A percentile compares a stretch with the other conserved stretches of the same genome.
Evolutionary conservation across 2,329 filamentous ascomycete genomes (phyloP).

Genomic region (Basipetospora chlamydospora): DNA sequence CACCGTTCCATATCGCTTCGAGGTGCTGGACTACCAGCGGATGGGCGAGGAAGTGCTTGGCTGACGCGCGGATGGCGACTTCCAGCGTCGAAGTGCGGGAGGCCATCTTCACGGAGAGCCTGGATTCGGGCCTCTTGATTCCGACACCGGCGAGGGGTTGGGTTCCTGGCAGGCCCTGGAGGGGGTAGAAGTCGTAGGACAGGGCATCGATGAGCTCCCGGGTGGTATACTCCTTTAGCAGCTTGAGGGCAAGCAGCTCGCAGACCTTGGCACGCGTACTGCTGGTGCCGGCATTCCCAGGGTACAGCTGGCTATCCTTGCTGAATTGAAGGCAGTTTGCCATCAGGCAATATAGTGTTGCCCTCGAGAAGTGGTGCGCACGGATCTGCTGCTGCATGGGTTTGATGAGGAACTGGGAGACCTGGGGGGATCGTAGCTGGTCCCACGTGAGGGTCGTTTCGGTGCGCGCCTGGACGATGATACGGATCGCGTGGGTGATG

Average conservation of each 20-base stretch:
- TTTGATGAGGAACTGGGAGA: conserved; percentile 90
- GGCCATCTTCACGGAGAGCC: conserved; percentile 35
- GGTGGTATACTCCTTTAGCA: conserved; percentile 80
- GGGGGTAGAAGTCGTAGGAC: conserved; percentile 86
- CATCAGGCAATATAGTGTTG: conserved; percentile 78
- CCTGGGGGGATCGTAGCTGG: conserved; percentile 84
- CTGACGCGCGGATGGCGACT: conserved; percentile 81
- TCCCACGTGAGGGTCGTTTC: conserved; percentile 93
- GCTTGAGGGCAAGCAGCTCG: conserved; percentile 77
- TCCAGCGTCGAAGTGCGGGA: conserved; percentile 82
- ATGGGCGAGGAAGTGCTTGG: conserved; percentile 84
- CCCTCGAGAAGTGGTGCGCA: conserved; percentile 67
- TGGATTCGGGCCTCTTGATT: conserved; percentile 19
- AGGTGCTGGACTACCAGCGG: conserved; percentile 85
- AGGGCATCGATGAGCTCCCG: conserved; percentile 85
- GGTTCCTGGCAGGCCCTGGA: conserved; percentile 57
- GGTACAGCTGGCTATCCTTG: conserved; percentile 71
- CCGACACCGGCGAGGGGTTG: conserved; percentile 17
- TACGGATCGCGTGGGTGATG: conserved; percentile 78
- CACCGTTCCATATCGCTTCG: conserved; percentile 95
- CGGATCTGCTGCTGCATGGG: conserved; percentile 86
- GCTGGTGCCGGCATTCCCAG: conserved; percentile 71
- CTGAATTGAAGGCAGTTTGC: conserved; percentile 87
- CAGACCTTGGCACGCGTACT: conserved; percentile 77
- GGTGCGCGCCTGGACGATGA: conserved; percentile 69